Percentiles rank a stretch among this genome's conserved stretches.
phyloP scores from a whole-genome alignment of 2,329 filamentous ascomycete species.

The Lizonia empirigonia region DNA sequence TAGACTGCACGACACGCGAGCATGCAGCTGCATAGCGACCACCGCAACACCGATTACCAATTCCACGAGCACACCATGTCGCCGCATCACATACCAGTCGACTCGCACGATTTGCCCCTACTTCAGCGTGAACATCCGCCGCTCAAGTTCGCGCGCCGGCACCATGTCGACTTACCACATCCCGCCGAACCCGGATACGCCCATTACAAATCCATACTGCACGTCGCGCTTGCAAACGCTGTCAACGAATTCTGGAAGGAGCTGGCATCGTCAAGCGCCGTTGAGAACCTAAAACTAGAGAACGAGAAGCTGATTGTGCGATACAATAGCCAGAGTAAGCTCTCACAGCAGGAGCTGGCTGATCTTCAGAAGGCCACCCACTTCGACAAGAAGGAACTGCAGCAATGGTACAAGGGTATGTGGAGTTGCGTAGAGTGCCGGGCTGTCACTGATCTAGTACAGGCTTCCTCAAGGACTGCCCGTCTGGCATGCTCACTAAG shows the following conservation, averaged over 20 bases:
- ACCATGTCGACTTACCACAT: constrained; percentile 28
- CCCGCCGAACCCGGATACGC: constrained; percentile 32
- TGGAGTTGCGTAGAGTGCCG: constrained; percentile 2
- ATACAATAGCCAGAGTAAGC: constrained; percentile 85
- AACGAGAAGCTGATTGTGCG: constrained; percentile 42
- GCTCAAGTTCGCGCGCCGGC: constrained; percentile 42
- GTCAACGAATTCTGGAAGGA: constrained; percentile 31
- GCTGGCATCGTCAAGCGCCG: constrained; percentile 28
- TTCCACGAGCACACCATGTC: constrained; percentile 8
- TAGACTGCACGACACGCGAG: constrained; percentile 14
- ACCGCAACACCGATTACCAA: constrained; percentile 8
- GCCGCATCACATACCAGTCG: constrained; percentile 22
- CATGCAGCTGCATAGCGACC: constrained; percentile 16
- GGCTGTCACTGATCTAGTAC: constrained; percentile 26
- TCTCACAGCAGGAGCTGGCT: constrained; percentile 92
- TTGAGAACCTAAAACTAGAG: constrained; percentile 33
- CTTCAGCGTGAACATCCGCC: constrained; percentile 30
- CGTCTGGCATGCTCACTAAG: constrained; percentile 94
- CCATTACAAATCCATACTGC: constrained; percentile 31
- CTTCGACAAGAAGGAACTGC: constrained; percentile 99
- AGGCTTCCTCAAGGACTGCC: constrained; percentile 99
- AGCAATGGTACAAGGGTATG: constrained; percentile 99
- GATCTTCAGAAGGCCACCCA: constrained; percentile 97
- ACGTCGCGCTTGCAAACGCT: constrained; percentile 35
- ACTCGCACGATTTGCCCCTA: constrained; percentile 29